A percentile compares a stretch with the other conserved stretches of the same genome.
These are phyloP conservation scores for Agrocybe pediades DNA, from an alignment of 768 basidiomycete genomes.

Conservation along the genomic window DNA sequence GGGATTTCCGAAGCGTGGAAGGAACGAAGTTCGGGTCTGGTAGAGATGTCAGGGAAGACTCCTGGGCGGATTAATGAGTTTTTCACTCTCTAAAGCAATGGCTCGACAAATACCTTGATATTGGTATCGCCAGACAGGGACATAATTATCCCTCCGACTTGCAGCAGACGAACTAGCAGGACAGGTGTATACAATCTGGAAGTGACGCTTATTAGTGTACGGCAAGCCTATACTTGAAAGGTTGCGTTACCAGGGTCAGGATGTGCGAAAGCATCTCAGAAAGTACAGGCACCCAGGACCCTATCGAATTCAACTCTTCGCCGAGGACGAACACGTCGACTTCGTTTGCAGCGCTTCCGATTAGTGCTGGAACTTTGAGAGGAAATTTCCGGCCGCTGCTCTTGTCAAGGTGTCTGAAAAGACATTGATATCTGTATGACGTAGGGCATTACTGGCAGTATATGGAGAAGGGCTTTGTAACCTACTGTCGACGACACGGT, in stretches of 20 bases:
- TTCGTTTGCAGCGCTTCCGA: slow-evolving; percentile 33
- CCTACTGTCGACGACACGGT: slow-evolving; percentile 34
- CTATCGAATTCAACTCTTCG: slow-evolving; percentile 24
- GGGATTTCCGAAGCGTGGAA: slow-evolving; percentile 42
- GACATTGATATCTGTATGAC: slow-evolving; percentile 29
- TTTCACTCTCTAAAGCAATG: background rate
- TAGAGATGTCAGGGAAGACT: slow-evolving; percentile 37
- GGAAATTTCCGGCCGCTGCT: slow-evolving; percentile 28
- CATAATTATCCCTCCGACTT: slow-evolving; percentile 26
- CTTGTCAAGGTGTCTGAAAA: slow-evolving; percentile 30
- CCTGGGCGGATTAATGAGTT: slow-evolving; percentile 15
- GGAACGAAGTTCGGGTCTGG: slow-evolving; percentile 32
- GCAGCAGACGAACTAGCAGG: background rate
- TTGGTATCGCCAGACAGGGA: slow-evolving; percentile 30
- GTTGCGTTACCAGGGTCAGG: slow-evolving; percentile 27
- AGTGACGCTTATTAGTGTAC: background rate
- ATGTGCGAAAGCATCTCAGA: slow-evolving; percentile 31
- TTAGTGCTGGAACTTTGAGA: slow-evolving; percentile 29
- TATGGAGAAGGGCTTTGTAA: background rate
- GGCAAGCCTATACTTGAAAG: background rate
- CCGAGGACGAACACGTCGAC: slow-evolving; percentile 34
- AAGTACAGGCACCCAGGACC: slow-evolving; percentile 27
- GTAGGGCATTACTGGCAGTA: background rate
- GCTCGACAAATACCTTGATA: slow-evolving; percentile 22
- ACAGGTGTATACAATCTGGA: background rate